A percentile compares a stretch with the other conserved stretches of the same genome.
Evolutionary conservation across 805 yeast species (phyloP).

Genomic region (Kazachstania psychrophila): DNA sequence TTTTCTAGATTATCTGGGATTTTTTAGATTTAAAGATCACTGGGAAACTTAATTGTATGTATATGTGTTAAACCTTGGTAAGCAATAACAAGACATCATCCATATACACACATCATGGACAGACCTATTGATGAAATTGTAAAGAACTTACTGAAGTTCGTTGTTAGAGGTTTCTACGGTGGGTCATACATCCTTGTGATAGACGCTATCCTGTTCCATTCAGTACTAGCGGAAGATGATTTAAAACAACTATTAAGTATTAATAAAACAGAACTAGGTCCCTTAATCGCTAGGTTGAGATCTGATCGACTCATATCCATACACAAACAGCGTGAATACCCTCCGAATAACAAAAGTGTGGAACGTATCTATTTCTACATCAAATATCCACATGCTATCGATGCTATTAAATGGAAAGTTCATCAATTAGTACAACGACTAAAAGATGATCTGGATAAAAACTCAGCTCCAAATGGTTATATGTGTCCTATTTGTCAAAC

Average conservation of each 20-base stretch:
- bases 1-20: too few relatives aligned
- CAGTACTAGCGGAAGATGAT: constrained; percentile 89
- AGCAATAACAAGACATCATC: too few relatives aligned
- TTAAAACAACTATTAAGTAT: constrained; percentile 70
- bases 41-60: too few relatives aligned
- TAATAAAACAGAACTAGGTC: constrained; percentile 77
- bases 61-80: too few relatives aligned
- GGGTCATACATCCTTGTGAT: constrained; percentile 72
- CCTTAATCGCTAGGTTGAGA: constrained; percentile 67
- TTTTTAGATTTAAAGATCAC: too few relatives aligned
- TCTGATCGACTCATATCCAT: constrained; percentile 74
- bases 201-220: constrained; percentile 81
- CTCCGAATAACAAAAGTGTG: constrained; percentile 53
- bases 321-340: constrained; percentile 64
- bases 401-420: constrained; percentile 92
- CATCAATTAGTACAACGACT: constrained; percentile 72
- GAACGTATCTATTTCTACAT: constrained; percentile 77
- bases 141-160: constrained; percentile 54
- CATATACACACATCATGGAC: too few relatives aligned
- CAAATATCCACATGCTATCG: constrained; percentile 88
- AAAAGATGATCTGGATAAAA: constrained; percentile 74
- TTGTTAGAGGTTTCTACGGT: constrained; percentile 79
- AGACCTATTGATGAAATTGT: constrained; percentile 36
- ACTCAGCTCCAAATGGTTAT: constrained; percentile 88
- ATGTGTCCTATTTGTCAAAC: constrained; percentile 79